Evolutionary conservation across 2,329 filamentous ascomycete species (phyloP).

Genomic region (Colletotrichum sp.): DNA sequence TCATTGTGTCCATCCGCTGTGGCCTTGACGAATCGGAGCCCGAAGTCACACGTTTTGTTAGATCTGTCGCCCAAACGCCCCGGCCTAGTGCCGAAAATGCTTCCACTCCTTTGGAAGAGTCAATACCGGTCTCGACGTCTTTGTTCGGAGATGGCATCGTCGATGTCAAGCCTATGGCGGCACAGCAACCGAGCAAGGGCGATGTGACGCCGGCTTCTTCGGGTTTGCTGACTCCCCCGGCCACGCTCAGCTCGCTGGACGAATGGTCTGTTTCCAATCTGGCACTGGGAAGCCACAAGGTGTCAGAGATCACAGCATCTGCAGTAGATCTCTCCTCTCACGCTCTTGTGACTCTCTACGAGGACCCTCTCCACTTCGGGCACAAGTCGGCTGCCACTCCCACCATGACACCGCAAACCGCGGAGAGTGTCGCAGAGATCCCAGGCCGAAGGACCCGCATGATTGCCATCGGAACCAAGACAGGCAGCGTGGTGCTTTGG

Average conservation of each 20-base stretch:
- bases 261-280: slow-evolving; percentile 15
- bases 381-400: slow-evolving; percentile 46
- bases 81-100: neutral
- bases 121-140: slow-evolving; percentile 23
- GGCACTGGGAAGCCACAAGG: slow-evolving; percentile 40
- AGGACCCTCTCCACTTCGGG: slow-evolving; percentile 74
- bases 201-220: slow-evolving; percentile 4
- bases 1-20: slow-evolving; percentile 75
- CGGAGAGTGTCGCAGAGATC: slow-evolving; percentile 56
- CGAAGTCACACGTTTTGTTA: slow-evolving; percentile 48
- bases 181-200: neutral
- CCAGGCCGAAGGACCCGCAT: slow-evolving; percentile 86
- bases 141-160: slow-evolving; percentile 28
- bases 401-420: slow-evolving; percentile 47
- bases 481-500: slow-evolving; percentile 82
- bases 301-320: slow-evolving; percentile 69
- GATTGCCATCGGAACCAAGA: slow-evolving; percentile 80
- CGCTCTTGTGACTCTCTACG: slow-evolving; percentile 72
- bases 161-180: neutral
- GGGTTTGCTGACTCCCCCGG: slow-evolving; percentile 9
- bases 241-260: slow-evolving; percentile 11
- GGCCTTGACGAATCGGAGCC: slow-evolving; percentile 67
- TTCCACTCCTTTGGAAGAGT: neutral
- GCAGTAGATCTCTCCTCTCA: slow-evolving; percentile 78
- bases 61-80: slow-evolving; percentile 28